A percentile compares a stretch with the other conserved stretches of the same genome.
Evolutionary conservation across 1,139 yeast species (phyloP).

Genomic region (Candida tetrigidarum): DNA sequence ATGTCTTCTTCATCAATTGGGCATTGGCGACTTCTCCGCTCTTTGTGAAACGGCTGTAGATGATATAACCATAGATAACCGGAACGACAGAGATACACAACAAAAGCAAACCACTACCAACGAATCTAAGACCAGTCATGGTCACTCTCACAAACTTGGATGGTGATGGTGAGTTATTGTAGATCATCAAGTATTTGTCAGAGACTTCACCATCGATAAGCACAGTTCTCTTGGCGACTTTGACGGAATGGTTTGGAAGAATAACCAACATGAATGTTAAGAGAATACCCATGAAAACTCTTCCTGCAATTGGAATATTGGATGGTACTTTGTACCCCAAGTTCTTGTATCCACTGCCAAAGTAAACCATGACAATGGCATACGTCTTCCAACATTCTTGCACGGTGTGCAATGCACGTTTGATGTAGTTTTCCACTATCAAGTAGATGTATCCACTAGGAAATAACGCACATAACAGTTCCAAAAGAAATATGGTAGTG

Average conservation of each 20-base stretch:
- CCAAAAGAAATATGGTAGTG: not conserved
- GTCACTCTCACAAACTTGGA: not conserved
- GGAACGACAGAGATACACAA: conserved; percentile 1
- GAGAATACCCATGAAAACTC: not conserved
- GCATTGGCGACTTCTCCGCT: conserved; percentile 6
- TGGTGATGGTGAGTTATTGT: conserved; percentile 4
- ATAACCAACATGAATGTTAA: not conserved
- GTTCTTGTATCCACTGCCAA: conserved; percentile 5
- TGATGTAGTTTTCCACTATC: conserved; percentile 1
- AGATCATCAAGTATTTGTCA: conserved; percentile 5
- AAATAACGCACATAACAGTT: not conserved
- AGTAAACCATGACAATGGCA: conserved; percentile 4
- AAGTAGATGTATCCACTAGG: conserved; percentile 1
- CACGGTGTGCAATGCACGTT: not conserved
- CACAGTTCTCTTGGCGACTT: not conserved
- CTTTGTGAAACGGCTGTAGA: conserved; percentile 2
- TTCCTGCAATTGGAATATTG: not conserved
- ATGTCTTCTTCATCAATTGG: conserved; percentile 5
- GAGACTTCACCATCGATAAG: not conserved
- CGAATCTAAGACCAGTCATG: not conserved
- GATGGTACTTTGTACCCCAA: conserved; percentile 4
- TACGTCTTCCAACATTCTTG: conserved; percentile 3
- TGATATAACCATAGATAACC: not conserved
- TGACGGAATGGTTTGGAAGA: not conserved
- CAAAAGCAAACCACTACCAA: conserved; percentile 4